Evolutionary conservation across 2,329 filamentous ascomycete species (phyloP).

Genomic region (Stylonectria norvegica): DNA sequence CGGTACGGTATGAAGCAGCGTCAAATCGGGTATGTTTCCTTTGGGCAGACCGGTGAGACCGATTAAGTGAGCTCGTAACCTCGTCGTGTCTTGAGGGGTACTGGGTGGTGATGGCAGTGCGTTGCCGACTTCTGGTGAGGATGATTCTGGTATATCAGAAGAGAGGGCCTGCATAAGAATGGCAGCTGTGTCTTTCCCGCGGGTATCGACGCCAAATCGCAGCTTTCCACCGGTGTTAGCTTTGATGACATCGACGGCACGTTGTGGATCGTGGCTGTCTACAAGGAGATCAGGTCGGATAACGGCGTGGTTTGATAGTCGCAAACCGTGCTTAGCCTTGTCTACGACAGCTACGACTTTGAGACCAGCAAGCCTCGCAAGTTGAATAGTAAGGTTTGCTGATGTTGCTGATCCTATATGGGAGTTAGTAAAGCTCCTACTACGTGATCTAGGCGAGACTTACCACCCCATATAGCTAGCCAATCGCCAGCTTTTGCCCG

Average conservation of each 20-base stretch:
- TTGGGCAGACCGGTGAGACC: conserved; percentile 65
- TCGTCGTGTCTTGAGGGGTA: conserved; percentile 33
- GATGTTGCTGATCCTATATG: conserved; percentile 60
- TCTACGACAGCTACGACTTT: conserved; percentile 63
- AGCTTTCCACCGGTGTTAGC: conserved; percentile 53
- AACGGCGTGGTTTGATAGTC: conserved; percentile 42
- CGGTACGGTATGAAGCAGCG: not conserved
- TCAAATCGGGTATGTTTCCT: conserved; percentile 39
- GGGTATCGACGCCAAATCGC: conserved; percentile 46
- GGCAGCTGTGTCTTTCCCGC: not conserved
- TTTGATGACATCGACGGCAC: conserved; percentile 60
- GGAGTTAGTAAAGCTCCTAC: not conserved
- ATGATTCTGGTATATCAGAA: conserved; percentile 45
- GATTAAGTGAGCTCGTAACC: conserved; percentile 50
- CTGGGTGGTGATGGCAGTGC: conserved; percentile 39
- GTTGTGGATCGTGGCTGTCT: conserved; percentile 59
- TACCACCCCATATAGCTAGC: conserved; percentile 68
- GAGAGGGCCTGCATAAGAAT: not conserved
- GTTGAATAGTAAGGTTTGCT: conserved; percentile 61
- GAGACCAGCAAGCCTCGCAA: conserved; percentile 62
- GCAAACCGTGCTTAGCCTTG: conserved; percentile 58
- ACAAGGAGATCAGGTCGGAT: conserved; percentile 57
- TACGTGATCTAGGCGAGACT: conserved; percentile 11
- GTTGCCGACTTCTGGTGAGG: conserved; percentile 60
- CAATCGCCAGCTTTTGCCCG: conserved; percentile 59